These are phyloP conservation scores for Pseudocercospora eumusae DNA, from an alignment of 2,329 filamentous ascomycete species.

Conservation along the genomic window DNA sequence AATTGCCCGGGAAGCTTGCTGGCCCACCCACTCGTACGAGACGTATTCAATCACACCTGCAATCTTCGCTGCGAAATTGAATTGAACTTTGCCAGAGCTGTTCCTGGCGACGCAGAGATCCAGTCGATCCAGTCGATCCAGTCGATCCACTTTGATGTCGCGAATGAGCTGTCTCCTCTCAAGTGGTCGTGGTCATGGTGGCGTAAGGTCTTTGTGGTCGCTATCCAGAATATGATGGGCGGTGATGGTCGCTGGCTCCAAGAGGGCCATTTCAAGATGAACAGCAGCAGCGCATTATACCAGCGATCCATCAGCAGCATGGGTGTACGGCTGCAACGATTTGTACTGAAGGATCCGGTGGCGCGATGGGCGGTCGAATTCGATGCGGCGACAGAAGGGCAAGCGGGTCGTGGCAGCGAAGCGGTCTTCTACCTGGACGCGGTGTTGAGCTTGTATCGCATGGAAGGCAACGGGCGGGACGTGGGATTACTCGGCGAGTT, in stretches of 20 bases:
- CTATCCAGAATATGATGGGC: neutral
- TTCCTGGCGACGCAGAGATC: neutral
- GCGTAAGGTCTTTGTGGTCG: neutral
- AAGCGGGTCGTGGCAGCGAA: neutral
- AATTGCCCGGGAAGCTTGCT: neutral
- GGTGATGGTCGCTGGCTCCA: neutral
- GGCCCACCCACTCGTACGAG: neutral
- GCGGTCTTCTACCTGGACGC: neutral
- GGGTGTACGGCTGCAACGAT: neutral
- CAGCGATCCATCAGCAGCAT: neutral
- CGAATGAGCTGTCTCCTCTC: neutral
- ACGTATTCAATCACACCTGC: neutral
- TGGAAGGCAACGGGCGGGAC: neutral
- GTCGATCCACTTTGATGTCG: neutral
- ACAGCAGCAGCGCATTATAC: neutral
- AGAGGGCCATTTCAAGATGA: neutral
- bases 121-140: no score
- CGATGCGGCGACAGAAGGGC: neutral
- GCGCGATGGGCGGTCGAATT: neutral
- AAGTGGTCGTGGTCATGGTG: constrained; percentile 1
- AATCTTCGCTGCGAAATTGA: neutral
- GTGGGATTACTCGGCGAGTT: neutral
- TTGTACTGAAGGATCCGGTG: neutral
- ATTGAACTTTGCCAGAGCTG: neutral
- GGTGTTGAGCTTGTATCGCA: neutral